Evolutionary conservation across 2,329 filamentous ascomycete genomes (phyloP).

Genomic region (Sporothrix mexicana): DNA sequence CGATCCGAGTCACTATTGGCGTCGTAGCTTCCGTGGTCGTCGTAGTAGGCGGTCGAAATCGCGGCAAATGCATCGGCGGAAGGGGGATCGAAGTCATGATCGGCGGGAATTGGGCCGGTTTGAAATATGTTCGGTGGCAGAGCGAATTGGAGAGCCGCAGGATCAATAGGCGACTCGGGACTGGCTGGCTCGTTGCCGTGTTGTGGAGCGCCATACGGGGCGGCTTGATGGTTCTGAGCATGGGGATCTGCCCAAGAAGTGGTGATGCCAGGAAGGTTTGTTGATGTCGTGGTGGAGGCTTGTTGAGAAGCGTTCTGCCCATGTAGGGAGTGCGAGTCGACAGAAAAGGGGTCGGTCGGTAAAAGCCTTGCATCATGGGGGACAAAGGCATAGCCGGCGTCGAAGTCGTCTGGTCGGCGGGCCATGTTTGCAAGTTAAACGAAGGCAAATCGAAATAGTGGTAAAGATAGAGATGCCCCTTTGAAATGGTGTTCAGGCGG

Average conservation of each 20-base stretch:
- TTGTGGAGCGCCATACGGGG: slow-evolving; percentile 47
- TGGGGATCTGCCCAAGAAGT: slow-evolving; percentile 60
- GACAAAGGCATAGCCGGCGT: slow-evolving; percentile 29
- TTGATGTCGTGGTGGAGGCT: slow-evolving; percentile 41
- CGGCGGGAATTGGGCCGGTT: slow-evolving; percentile 38
- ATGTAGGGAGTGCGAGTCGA: slow-evolving; percentile 20
- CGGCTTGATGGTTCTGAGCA: slow-evolving; percentile 48
- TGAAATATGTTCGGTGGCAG: slow-evolving; percentile 58
- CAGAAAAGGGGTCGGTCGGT: not conserved
- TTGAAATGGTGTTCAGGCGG: not conserved
- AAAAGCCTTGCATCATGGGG: not conserved
- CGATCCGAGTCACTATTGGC: slow-evolving; percentile 60
- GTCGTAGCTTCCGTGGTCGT: slow-evolving; percentile 47
- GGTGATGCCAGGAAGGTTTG: slow-evolving; percentile 53
- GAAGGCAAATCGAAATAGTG: not conserved
- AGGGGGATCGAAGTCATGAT: slow-evolving; percentile 10
- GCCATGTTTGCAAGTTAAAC: slow-evolving; percentile 25
- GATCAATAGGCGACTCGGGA: slow-evolving; percentile 59
- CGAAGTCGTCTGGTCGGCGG: slow-evolving; percentile 42
- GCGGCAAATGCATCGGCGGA: slow-evolving; percentile 44
- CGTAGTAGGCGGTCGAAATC: slow-evolving; percentile 49
- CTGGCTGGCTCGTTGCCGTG: slow-evolving; percentile 47
- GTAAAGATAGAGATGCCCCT: too few relatives aligned
- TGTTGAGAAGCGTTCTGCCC: slow-evolving; percentile 40
- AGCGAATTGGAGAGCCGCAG: slow-evolving; percentile 59